phyloP scores from a whole-genome alignment of 768 basidiomycete species.

The Trametes elegans region DNA sequence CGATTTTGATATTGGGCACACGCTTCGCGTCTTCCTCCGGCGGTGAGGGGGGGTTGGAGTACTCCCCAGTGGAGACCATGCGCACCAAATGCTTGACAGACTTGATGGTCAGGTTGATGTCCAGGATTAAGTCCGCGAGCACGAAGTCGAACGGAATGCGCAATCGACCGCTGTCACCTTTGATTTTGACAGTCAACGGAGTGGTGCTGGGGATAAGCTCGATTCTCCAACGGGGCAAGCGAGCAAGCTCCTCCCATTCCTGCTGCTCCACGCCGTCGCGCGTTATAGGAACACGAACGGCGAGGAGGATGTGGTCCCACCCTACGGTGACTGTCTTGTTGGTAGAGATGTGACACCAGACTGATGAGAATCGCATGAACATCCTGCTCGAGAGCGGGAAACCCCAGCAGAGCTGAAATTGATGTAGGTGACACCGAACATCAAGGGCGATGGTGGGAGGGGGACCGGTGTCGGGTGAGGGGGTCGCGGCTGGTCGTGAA shows the following conservation, averaged over 20 bases:
- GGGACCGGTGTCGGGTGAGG: conserved; percentile 8
- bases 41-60: conserved; percentile 57
- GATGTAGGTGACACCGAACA: conserved; percentile 37
- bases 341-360: conserved; percentile 22
- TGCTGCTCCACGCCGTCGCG: conserved; percentile 37
- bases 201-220: conserved; percentile 33
- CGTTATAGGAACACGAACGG: conserved; percentile 51
- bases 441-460: conserved; percentile 18
- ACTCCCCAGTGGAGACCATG: conserved; percentile 52
- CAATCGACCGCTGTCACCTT: conserved; percentile 66
- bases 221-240: conserved; percentile 53
- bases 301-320: conserved; percentile 46
- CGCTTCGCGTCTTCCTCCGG: conserved; percentile 69
- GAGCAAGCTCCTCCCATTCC: conserved; percentile 75
- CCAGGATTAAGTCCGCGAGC: conserved; percentile 72
- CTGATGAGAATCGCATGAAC: conserved; percentile 35
- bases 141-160: conserved; percentile 79
- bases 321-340: conserved; percentile 31
- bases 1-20: conserved; percentile 61
- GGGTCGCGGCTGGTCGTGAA: conserved; percentile 14
- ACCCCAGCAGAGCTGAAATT: conserved; percentile 46
- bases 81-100: conserved; percentile 64
- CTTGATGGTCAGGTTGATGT: conserved; percentile 67
- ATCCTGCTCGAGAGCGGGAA: conserved; percentile 48
- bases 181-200: conserved; percentile 44